Percentiles rank a stretch among this genome's conserved stretches.
phyloP scores from a whole-genome alignment of 2,329 filamentous ascomycete genomes.

The Neofusicoccum sp. region DNA sequence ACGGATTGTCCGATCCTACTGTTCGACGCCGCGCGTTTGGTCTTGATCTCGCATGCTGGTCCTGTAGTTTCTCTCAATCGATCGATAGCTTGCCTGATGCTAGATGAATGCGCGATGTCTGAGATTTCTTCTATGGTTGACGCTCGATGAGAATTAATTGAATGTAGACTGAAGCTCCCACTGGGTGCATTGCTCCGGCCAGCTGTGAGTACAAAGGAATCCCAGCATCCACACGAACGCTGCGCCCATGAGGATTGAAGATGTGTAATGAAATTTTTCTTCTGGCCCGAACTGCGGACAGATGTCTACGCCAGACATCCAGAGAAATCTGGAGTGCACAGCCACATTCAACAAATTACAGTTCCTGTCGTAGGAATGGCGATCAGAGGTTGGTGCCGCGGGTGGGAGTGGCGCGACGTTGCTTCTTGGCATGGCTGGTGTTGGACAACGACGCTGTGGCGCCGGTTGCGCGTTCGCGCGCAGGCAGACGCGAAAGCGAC shows the following conservation, averaged over 20 bases:
- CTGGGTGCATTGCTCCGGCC: too few relatives aligned
- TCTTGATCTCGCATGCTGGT: not conserved
- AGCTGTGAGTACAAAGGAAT: too few relatives aligned
- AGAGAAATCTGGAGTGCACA: not conserved
- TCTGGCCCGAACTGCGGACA: not conserved
- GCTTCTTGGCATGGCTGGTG: not conserved
- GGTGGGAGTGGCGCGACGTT: not conserved
- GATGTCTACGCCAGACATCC: not conserved
- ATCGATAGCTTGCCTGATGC: too few relatives aligned
- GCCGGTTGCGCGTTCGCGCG: not conserved
- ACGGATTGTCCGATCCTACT: not conserved
- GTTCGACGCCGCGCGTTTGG: too few relatives aligned
- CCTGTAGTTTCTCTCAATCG: not conserved
- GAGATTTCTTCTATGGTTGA: too few relatives aligned
- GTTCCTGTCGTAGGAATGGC: not conserved
- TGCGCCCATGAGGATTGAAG: too few relatives aligned
- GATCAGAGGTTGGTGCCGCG: not conserved
- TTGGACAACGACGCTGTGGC: not conserved
- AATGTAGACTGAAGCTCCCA: too few relatives aligned
- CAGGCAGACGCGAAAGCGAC: conserved; percentile 8
- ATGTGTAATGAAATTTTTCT: not conserved
- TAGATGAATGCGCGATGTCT: too few relatives aligned
- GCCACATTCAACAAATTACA: conserved; percentile 4
- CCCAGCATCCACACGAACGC: too few relatives aligned
- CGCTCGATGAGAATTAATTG: too few relatives aligned